Conservation (phyloP, 2,329 filamentous ascomycete genomes). For the Fusarium hostae region DNA sequence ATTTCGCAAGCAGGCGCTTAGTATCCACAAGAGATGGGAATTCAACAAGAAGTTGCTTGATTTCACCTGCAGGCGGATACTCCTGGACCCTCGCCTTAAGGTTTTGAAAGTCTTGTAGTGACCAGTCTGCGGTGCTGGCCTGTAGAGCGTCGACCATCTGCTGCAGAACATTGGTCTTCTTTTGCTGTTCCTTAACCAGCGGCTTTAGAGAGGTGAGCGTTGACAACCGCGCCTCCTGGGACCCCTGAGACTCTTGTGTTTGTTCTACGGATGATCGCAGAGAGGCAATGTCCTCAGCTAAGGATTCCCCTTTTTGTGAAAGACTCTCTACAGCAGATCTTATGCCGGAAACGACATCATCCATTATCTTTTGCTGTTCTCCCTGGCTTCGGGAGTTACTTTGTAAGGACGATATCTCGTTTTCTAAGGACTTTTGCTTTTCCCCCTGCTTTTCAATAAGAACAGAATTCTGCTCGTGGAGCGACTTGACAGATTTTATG, state of each 20-base stretch:
- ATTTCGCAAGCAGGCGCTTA: background rate
- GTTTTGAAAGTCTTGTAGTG: slow-evolving; percentile 4
- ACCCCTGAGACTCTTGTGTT: background rate
- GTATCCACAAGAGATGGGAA: background rate
- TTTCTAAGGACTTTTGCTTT: slow-evolving; percentile 13
- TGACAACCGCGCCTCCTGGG: background rate
- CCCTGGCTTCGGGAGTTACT: background rate
- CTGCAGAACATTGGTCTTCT: background rate
- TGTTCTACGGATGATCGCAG: background rate
- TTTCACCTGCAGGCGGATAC: slow-evolving; percentile 1
- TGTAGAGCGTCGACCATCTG: slow-evolving; percentile 3
- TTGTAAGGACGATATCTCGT: slow-evolving; percentile 1
- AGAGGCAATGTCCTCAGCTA: slow-evolving; percentile 2
- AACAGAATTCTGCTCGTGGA: background rate
- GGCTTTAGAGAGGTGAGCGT: slow-evolving; percentile 1
- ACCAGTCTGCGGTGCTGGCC: background rate
- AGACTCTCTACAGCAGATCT: background rate
- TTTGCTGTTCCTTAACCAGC: slow-evolving; percentile 7
- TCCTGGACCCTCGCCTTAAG: slow-evolving; percentile 1
- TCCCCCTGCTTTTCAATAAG: slow-evolving; percentile 4
- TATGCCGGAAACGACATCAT: slow-evolving; percentile 5
- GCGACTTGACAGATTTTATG: background rate
- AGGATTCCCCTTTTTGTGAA: background rate
- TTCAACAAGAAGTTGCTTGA: background rate
- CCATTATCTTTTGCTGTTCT: slow-evolving; percentile 3